Conservation (phyloP, 2,329 filamentous ascomycete genomes). For the Paraphoma chrysanthemicola region DNA sequence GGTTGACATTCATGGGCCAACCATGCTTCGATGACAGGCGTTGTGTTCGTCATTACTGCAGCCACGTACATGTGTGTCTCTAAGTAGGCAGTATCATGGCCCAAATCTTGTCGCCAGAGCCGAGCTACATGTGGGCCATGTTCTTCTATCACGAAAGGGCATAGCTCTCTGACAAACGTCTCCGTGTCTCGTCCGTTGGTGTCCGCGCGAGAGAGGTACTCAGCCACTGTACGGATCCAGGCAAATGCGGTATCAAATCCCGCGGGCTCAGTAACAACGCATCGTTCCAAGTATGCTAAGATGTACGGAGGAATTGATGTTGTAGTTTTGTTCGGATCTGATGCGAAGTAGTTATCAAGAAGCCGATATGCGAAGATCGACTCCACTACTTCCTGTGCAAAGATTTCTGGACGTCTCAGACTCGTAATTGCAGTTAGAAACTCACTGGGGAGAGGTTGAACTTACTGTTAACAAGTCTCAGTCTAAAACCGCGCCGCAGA, state of each 20-base stretch:
- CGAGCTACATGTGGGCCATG: no score
- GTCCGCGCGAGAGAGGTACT: no score
- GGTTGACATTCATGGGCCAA: no score
- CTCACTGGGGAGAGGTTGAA: neutral
- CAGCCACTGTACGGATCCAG: no score
- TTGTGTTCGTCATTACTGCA: no score
- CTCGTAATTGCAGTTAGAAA: neutral
- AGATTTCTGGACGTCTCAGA: neutral
- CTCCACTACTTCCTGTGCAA: neutral
- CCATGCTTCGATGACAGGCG: no score
- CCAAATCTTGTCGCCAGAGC: no score
- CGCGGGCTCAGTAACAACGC: neutral
- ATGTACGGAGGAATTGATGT: neutral
- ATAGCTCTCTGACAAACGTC: no score
- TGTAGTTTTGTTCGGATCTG: neutral
- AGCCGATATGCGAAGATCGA: neutral
- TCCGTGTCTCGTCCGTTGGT: no score
- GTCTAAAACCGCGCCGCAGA: neutral
- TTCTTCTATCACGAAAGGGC: no score
- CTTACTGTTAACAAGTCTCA: conserved; percentile 2
- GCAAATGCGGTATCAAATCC: neutral
- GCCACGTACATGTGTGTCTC: no score
- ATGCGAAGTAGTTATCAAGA: neutral
- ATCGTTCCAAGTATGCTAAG: neutral
- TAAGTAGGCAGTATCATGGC: no score